Base-by-base conservation (phyloP, 352 stramenopile species). In the Phytophthora meadii region DNA sequence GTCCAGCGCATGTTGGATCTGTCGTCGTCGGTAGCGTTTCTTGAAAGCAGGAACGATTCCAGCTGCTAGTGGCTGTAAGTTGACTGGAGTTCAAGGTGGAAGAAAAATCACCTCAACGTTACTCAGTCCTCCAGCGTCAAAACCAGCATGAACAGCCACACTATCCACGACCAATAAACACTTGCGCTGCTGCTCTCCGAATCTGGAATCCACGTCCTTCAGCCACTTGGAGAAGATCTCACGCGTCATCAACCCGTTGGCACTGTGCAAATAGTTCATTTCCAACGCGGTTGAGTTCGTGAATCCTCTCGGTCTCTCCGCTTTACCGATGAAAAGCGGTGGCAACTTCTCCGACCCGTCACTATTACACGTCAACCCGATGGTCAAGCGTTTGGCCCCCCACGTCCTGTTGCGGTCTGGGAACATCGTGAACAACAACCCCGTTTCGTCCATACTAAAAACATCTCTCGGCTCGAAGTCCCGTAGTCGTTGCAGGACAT, bases 221-320 rank as follows among this genome's bases (percentile, higher is more conserved):
- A 85, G n/a, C 72, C 76, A 79, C 5, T 77, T 48, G 5, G 15
- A 47, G 41, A 82, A 85, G 40, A 81, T 60, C 5, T 52, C 53
- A 5, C 61, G 52, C 17, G 63, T 81, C 61, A 82, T 81, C 39
- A 75, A 68, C 3, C 60, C 64, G 40, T 72, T 77, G 0, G 50
- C 12, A 30, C 48, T 77, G 57, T 49, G 63, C 1, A 36, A 42
- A 52, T 85, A 85, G 24, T 72, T 65, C n/a, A 72, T 28, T 24
- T 77, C 61, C 0, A 56, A 2, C 2, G 42, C 48, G 0, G 49
- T 67, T 17, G 36, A 67, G 2, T 3, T 32, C 1, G 49, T 65
- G 41, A 84, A 80, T 4, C 62, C 68, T 11, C 70, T 42, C 3
- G 68, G 70, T 30, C 75, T 65, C 49, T 70, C 65, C 2, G 70